Evolutionary conservation across 2,329 filamentous ascomycete genomes (phyloP).

Genomic region (Endoconidiophora laricicola): DNA sequence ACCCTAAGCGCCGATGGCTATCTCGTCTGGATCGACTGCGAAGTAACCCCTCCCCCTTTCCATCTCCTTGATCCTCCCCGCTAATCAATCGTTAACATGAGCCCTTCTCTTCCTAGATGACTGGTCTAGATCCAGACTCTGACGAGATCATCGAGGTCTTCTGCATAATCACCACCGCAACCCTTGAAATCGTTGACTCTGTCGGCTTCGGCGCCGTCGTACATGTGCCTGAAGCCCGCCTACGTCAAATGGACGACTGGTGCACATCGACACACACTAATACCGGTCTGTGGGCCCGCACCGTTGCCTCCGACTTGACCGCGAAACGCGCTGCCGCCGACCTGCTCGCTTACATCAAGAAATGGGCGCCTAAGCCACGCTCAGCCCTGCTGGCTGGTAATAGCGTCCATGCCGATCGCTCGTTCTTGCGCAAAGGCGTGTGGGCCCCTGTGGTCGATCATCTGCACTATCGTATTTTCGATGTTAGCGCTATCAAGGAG

Average conservation of each 20-base stretch:
- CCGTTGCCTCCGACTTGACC: conserved; percentile 27
- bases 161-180: conserved; percentile 73
- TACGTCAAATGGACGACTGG: conserved; percentile 78
- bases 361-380: conserved; percentile 47
- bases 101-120: conserved; percentile 54
- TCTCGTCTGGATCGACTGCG: conserved; percentile 71
- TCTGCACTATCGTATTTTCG: conserved; percentile 78
- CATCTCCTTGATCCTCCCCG: not conserved
- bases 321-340: conserved; percentile 59
- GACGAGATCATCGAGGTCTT: conserved; percentile 85
- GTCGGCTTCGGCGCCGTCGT: conserved; percentile 67
- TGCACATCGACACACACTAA: conserved; percentile 63
- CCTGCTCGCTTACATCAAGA: conserved; percentile 63
- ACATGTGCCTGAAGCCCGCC: conserved; percentile 50
- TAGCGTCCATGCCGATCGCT: conserved; percentile 76
- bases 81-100: not conserved
- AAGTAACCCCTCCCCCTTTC: conserved; percentile 21
- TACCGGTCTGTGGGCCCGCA: conserved; percentile 62
- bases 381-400: conserved; percentile 74
- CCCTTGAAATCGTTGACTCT: conserved; percentile 60
- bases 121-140: conserved; percentile 45
- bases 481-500: conserved; percentile 88
- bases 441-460: conserved; percentile 59
- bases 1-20: conserved; percentile 29
- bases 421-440: conserved; percentile 59